Percentiles rank a stretch among this genome's conserved stretches.
These are phyloP conservation scores for Eutypa lata DNA, from an alignment of 2,329 filamentous ascomycete genomes.

Conservation along the genomic window DNA sequence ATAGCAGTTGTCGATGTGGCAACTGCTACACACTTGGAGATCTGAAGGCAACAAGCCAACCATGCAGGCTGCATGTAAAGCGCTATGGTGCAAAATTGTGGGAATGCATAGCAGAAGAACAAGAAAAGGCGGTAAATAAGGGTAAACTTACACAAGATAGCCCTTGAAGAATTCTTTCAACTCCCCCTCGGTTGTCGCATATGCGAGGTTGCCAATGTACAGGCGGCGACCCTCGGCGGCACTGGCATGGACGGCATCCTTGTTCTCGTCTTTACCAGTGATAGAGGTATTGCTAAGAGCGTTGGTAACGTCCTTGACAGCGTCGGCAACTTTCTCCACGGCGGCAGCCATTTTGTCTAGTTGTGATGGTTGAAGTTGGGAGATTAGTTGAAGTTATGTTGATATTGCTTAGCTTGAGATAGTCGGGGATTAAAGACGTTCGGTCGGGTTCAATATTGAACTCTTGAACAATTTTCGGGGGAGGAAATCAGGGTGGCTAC, in stretches of 20 bases:
- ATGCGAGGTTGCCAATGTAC: conserved; percentile 99
- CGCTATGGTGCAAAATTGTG: not conserved
- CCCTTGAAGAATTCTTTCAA: conserved; percentile 99
- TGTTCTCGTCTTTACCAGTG: conserved; percentile 56
- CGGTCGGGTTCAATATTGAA: conserved; percentile 48
- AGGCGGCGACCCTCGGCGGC: conserved; percentile 98
- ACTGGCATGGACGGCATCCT: conserved; percentile 91
- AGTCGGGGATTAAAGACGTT: conserved; percentile 33
- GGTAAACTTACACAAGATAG: conserved; percentile 90
- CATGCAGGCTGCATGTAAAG: no score
- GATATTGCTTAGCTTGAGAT: conserved; percentile 22
- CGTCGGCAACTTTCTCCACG: conserved; percentile 65
- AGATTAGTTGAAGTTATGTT: conserved; percentile 33
- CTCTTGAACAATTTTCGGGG: conserved; percentile 72
- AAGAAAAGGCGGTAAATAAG: not conserved
- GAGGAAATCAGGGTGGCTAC: conserved; percentile 73
- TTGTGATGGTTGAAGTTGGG: conserved; percentile 37
- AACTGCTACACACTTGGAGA: not conserved
- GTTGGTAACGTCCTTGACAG: conserved; percentile 74
- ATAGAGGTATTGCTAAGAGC: conserved; percentile 72
- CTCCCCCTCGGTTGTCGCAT: conserved; percentile 99
- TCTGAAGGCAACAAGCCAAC: no score
- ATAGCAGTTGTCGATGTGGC: not conserved
- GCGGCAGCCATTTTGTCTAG: conserved; percentile 77
- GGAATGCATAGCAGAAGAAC: not conserved